phyloP scores from a whole-genome alignment of 1,284 basidiomycete species.

The Cryptococcus neoformans region DNA sequence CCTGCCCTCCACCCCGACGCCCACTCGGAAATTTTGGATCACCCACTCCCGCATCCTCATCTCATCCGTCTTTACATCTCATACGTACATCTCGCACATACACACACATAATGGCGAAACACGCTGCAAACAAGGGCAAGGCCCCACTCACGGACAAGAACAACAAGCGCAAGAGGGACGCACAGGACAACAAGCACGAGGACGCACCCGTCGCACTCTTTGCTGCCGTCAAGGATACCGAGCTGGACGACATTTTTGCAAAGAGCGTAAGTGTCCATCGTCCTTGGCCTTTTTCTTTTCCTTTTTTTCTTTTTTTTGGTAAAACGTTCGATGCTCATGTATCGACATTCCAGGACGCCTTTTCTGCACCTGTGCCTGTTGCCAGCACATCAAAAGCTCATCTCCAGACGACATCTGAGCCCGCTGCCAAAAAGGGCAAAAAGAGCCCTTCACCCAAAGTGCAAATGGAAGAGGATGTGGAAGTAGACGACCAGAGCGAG shows the following conservation, averaged over 20 bases:
- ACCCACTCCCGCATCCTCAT: too few relatives aligned
- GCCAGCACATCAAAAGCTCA: conserved; percentile 15
- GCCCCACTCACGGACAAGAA: conserved; percentile 17
- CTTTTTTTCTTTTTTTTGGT: too few relatives aligned
- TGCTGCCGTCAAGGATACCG: conserved; percentile 31
- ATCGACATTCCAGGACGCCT: not conserved
- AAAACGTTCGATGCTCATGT: not conserved
- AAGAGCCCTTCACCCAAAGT: conserved; percentile 5
- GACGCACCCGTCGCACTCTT: conserved; percentile 16
- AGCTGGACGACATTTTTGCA: conserved; percentile 49
- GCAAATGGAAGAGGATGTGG: not conserved
- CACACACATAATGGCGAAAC: not conserved
- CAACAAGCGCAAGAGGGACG: conserved; percentile 33
- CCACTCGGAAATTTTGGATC: too few relatives aligned
- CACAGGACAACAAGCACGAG: not conserved
- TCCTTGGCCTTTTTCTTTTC: too few relatives aligned
- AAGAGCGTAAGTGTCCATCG: conserved; percentile 48
- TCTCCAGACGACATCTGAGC: conserved; percentile 1
- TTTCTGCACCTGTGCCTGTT: conserved; percentile 21
- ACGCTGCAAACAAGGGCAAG: conserved; percentile 3
- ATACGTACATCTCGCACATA: too few relatives aligned
- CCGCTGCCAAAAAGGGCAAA: conserved; percentile 15
- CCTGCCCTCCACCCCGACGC: too few relatives aligned
- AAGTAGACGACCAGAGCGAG: not conserved
- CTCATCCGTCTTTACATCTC: too few relatives aligned